Percentiles rank a stretch among this genome's conserved stretches.
phyloP scores from a whole-genome alignment of 163 green algal species.

The Chlamydomonas reinhardtii region DNA sequence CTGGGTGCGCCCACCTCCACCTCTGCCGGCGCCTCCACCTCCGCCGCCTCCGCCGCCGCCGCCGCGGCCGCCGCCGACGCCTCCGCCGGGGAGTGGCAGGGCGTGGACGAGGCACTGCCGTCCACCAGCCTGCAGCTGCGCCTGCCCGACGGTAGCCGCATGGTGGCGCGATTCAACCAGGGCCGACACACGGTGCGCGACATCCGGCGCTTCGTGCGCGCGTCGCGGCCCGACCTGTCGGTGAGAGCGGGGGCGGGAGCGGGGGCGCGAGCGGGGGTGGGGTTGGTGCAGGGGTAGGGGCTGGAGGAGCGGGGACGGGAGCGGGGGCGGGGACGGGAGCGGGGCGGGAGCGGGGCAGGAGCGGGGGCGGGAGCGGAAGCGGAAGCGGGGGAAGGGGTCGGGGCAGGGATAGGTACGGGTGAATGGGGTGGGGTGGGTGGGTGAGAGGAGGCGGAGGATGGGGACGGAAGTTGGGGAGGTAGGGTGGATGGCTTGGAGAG shows the following conservation, averaged over 20 bases:
- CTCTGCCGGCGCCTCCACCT: conserved; percentile 30
- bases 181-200: conserved; percentile 81
- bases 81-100: conserved; percentile 73
- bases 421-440: no score
- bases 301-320: no score
- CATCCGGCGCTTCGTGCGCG: conserved; percentile 79
- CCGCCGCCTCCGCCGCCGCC: conserved; percentile 34
- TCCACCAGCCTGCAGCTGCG: conserved; percentile 90
- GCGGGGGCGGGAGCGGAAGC: no score
- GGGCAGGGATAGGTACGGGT: no score
- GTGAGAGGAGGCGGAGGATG: no score
- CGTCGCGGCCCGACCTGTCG: conserved; percentile 66
- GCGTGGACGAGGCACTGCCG: conserved; percentile 79
- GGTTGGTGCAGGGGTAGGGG: no score
- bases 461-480: no score
- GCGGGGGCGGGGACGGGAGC: no score
- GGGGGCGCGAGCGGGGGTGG: no score
- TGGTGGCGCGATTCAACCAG: conserved; percentile 91
- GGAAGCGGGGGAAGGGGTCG: no score
- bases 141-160: conserved; percentile 83
- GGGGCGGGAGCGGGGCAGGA: no score
- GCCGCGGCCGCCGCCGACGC: not conserved
- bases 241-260: not conserved
- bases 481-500: no score
- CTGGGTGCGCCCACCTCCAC: conserved; percentile 45